phyloP scores from a whole-genome alignment of 108 stramenopile species.

The Cyclostephanos tholiformis region DNA sequence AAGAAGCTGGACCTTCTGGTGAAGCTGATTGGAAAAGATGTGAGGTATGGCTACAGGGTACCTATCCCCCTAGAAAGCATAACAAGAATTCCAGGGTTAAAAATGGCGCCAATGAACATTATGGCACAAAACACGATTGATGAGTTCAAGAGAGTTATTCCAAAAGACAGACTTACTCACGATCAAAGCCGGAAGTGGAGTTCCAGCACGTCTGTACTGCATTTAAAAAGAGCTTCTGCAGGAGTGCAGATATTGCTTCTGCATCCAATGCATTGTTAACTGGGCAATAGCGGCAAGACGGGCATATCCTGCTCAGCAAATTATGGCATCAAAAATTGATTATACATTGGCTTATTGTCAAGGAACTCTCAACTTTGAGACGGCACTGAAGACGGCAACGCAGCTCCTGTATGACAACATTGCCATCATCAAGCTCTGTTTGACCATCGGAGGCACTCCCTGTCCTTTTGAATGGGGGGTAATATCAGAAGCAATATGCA shows the following conservation, averaged over 20 bases:
- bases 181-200: too few relatives aligned
- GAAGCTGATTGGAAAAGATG: constrained; percentile 6
- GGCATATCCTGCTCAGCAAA: neutral
- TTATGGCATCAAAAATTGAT: constrained; percentile 12
- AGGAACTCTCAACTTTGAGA: constrained; percentile 7
- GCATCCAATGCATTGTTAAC: constrained; percentile 1
- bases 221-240: neutral
- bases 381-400: constrained; percentile 21
- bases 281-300: constrained; percentile 1
- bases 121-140: too few relatives aligned
- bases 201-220: neutral
- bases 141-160: too few relatives aligned
- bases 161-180: too few relatives aligned
- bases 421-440: too few relatives aligned
- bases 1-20: neutral
- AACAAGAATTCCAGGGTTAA: too few relatives aligned
- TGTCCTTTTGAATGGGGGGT: too few relatives aligned
- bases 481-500: too few relatives aligned
- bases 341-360: neutral
- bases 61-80: neutral
- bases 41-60: constrained; percentile 1
- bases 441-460: too few relatives aligned
- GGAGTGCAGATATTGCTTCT: too few relatives aligned
- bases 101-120: too few relatives aligned
- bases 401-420: constrained; percentile 17